These are phyloP conservation scores for Aspergillus nidulans DNA, from an alignment of 495 filamentous ascomycete species.

Conservation along the genomic window DNA sequence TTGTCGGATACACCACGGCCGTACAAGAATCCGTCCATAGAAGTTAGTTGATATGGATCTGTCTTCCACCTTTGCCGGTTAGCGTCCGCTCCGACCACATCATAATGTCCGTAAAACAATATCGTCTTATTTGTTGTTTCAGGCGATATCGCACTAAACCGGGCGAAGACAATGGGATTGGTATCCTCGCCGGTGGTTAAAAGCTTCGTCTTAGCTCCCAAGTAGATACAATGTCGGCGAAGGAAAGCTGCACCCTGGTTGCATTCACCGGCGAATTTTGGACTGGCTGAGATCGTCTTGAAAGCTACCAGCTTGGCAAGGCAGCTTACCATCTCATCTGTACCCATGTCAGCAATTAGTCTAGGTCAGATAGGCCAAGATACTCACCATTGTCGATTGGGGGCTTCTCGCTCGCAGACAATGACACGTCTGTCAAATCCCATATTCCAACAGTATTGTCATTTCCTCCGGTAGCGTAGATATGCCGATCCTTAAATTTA, in stretches of 20 bases:
- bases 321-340: conserved; percentile 76
- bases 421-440: conserved; percentile 63
- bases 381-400: conserved; percentile 57
- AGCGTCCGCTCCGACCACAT: conserved; percentile 90
- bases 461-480: conserved; percentile 93
- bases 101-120: conserved; percentile 97
- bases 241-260: conserved; percentile 88
- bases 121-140: conserved; percentile 73
- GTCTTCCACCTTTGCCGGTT: conserved; percentile 72
- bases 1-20: conserved; percentile 97
- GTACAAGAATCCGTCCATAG: conserved; percentile 88
- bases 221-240: conserved; percentile 79
- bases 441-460: conserved; percentile 85
- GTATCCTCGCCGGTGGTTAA: conserved; percentile 66
- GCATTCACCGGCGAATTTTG: conserved; percentile 82
- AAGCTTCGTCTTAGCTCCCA: conserved; percentile 84
- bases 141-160: conserved; percentile 61
- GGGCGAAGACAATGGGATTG: conserved; percentile 87
- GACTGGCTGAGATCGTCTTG: conserved; percentile 82
- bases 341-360: not conserved
- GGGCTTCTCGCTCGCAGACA: conserved; percentile 35
- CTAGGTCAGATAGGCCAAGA: no score
- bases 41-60: conserved; percentile 80
- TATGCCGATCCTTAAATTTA: conserved; percentile 57
- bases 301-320: conserved; percentile 82